Evolutionary conservation across 768 basidiomycete genomes (phyloP).

Genomic region (Antrodiella citrinella): DNA sequence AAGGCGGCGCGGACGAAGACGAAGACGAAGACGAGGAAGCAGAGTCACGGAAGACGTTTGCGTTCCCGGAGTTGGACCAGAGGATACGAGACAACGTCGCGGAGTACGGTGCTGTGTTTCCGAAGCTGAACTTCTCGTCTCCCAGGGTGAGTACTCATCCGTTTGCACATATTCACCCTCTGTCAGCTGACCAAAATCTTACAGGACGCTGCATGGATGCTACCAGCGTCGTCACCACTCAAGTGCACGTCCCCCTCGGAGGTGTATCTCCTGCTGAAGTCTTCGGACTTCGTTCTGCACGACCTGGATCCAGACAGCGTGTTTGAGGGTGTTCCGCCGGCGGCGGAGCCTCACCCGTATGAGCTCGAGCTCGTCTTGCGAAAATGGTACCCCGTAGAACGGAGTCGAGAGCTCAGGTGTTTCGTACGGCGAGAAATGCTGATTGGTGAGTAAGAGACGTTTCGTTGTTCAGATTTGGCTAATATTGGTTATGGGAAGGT

Average conservation of each 20-base stretch:
- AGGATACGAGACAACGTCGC: conserved; percentile 58
- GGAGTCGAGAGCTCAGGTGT: conserved; percentile 81
- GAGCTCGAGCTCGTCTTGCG: conserved; percentile 79
- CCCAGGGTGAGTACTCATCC: conserved; percentile 50
- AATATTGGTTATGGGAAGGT: conserved; percentile 31
- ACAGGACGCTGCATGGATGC: conserved; percentile 88
- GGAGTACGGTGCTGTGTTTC: conserved; percentile 79
- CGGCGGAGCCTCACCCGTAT: conserved; percentile 27
- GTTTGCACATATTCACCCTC: not conserved
- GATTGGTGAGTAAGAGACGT: conserved; percentile 47
- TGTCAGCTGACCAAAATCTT: not conserved
- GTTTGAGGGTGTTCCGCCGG: conserved; percentile 54
- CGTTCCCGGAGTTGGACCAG: conserved; percentile 79
- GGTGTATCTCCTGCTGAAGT: conserved; percentile 87
- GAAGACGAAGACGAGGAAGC: conserved; percentile 31
- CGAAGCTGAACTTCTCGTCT: conserved; percentile 95
- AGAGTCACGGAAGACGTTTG: conserved; percentile 34
- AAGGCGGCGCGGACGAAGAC: conserved; percentile 41
- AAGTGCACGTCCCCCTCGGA: conserved; percentile 86
- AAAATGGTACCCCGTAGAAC: conserved; percentile 85
- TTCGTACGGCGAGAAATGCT: conserved; percentile 72
- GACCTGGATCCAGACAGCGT: conserved; percentile 55
- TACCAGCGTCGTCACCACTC: conserved; percentile 75
- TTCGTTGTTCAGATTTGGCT: not conserved
- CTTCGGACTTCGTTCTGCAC: conserved; percentile 83